A percentile compares a stretch with the other conserved stretches of the same genome.
These are phyloP conservation scores for Fusarium sp. DNA, from an alignment of 2,329 filamentous ascomycete genomes.

Conservation along the genomic window DNA sequence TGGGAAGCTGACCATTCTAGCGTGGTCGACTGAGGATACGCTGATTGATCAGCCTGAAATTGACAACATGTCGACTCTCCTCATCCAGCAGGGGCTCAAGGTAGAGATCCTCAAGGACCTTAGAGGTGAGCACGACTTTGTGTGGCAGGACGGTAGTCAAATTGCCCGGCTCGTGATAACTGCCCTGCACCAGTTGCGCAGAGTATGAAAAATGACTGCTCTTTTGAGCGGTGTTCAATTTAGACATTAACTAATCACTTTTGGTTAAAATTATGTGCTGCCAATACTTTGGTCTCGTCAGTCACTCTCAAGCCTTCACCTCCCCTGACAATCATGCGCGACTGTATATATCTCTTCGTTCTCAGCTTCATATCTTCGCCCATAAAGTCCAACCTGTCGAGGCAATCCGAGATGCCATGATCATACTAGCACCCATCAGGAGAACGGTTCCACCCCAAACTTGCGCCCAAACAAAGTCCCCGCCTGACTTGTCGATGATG, in stretches of 20 bases:
- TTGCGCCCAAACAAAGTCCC: constrained; percentile 60
- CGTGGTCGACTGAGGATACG: constrained; percentile 64
- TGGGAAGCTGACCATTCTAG: constrained; percentile 58
- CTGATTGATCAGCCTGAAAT: constrained; percentile 72
- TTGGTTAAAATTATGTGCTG: neutral
- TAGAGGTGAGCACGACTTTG: constrained; percentile 73
- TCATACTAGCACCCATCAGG: constrained; percentile 51
- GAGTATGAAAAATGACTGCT: constrained; percentile 4
- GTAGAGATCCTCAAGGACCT: constrained; percentile 59
- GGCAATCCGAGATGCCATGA: constrained; percentile 54
- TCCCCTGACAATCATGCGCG: neutral
- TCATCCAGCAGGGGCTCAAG: constrained; percentile 59
- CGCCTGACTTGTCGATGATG: constrained; percentile 47
- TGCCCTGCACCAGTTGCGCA: constrained; percentile 43
- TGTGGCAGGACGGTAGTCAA: constrained; percentile 74
- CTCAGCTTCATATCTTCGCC: constrained; percentile 53
- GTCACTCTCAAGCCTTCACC: neutral
- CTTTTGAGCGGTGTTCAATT: constrained; percentile 11
- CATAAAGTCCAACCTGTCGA: constrained; percentile 56
- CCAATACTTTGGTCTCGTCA: neutral
- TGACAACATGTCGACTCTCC: constrained; percentile 67
- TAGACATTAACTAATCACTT: constrained; percentile 34
- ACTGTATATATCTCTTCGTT: neutral
- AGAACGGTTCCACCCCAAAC: constrained; percentile 63
- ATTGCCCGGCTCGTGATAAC: constrained; percentile 65